phyloP scores from a whole-genome alignment of 1,139 yeast species.

The Protomyces lactucae-debilis region DNA sequence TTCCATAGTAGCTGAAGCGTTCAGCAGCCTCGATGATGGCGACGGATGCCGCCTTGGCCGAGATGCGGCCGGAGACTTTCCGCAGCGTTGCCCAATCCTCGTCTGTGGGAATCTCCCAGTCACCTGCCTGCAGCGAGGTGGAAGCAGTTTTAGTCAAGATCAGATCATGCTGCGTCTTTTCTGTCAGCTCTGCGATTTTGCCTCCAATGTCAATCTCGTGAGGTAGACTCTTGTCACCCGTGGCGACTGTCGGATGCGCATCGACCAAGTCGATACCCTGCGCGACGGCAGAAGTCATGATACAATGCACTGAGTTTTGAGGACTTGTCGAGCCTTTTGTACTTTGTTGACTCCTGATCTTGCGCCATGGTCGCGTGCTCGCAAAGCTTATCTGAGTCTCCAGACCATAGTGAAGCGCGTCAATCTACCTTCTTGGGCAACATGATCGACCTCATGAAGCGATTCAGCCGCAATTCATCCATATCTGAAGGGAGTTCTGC shows the following conservation, averaged over 20 bases:
- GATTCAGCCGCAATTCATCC: too few relatives aligned
- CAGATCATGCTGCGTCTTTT: not conserved
- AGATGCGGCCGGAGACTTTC: constrained; percentile 43
- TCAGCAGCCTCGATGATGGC: constrained; percentile 77
- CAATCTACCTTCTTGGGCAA: too few relatives aligned
- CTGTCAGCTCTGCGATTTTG: not conserved
- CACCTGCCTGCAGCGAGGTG: not conserved
- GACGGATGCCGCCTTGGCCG: constrained; percentile 59
- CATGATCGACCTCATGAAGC: too few relatives aligned
- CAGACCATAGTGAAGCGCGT: too few relatives aligned
- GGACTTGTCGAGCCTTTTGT: too few relatives aligned
- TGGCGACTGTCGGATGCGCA: not conserved
- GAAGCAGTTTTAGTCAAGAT: not conserved
- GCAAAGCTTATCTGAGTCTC: too few relatives aligned
- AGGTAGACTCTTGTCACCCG: not conserved
- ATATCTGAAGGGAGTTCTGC: too few relatives aligned
- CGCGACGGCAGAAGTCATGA: not conserved
- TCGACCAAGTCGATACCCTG: not conserved
- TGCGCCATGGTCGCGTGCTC: too few relatives aligned
- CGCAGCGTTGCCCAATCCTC: constrained; percentile 49
- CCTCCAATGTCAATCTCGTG: not conserved
- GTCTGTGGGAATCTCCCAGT: constrained; percentile 39
- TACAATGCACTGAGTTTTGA: not conserved
- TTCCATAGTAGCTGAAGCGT: constrained; percentile 77
- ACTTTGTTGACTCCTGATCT: too few relatives aligned